Evolutionary conservation across 306 rosid species (phyloP), one percentile per base, ranked within the genome.

Genomic region (Senna tora): DNA sequence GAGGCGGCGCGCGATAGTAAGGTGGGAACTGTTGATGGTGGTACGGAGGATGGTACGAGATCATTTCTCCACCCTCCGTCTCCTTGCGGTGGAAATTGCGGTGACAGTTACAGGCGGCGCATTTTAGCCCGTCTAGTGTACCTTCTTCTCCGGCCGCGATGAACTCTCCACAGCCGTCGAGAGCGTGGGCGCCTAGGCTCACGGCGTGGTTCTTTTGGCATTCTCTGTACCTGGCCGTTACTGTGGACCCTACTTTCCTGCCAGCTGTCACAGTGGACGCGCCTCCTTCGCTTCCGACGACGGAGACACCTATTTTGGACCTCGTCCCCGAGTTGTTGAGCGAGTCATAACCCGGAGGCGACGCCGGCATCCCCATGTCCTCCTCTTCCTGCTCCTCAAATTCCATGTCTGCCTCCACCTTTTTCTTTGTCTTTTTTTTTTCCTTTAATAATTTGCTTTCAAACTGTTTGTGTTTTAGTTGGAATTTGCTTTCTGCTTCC

Each of bases 21-120:
- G 88, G 68, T 14, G 86, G 58, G 63, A 77, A 67, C 14, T 83
- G 92, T 50, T 78, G 82, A 4, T 67, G 82, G 16, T 71, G 34
- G 11, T 4, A 60, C 2, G 58, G 50, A 12, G 17, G 77, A 5
- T 42, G 87, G 5, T 21, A 71, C 13, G 70, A 12, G 39, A 5
- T 43, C 11, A 42, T 32, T 8, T 79, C 80, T 0, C 80, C 65
- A 6, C 81, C 30, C 6, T 71, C 83, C 12, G 75, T 76, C 77
- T 90, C 95, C 32, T 87, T 88, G 33, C 95, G 91, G 81, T 92
- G 98, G 67, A 92, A 92, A 52, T 90, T 92, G 20, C 98, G 95
- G 87, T 92, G 98, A 49, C 98, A 92, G 85, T 76, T 81, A 64
- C 98, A 92, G 20, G 98, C 96, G 49, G 96, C 98, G 81, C 98